A percentile compares a stretch with the other conserved stretches of the same genome.
These are phyloP conservation scores for Chlorella variabilis DNA, from an alignment of 163 green algal species.

Conservation along the genomic window DNA sequence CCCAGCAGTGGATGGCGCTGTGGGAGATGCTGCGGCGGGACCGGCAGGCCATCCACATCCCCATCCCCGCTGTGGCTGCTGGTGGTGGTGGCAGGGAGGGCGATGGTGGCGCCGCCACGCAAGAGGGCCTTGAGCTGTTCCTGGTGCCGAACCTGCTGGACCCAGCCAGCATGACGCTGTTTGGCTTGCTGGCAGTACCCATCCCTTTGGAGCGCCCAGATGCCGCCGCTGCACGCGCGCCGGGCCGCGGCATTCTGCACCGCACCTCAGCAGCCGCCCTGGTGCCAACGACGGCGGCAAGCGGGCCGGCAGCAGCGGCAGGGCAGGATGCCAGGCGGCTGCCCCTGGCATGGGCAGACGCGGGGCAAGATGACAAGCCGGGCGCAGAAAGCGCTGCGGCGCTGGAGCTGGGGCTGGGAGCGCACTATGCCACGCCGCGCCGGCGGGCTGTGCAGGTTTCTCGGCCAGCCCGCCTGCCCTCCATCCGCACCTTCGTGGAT, in stretches of 20 bases:
- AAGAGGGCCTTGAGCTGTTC: not conserved
- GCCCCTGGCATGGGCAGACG: not conserved
- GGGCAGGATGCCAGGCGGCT: not conserved
- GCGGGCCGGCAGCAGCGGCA: not conserved
- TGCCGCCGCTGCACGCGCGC: not conserved
- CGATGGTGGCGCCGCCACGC: not conserved
- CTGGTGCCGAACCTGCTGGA: slow-evolving; percentile 21
- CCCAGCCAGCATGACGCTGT: not conserved
- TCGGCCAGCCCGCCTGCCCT: not conserved
- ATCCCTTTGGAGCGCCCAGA: slow-evolving; percentile 1
- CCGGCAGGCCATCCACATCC: not conserved
- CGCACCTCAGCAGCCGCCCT: not conserved
- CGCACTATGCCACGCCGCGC: slow-evolving; percentile 7
- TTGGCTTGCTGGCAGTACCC: slow-evolving; percentile 15
- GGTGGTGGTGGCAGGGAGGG: not conserved
- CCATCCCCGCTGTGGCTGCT: not conserved
- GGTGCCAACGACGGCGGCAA: not conserved
- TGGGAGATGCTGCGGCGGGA: not conserved
- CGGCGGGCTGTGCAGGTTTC: not conserved
- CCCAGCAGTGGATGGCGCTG: not conserved
- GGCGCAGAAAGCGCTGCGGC: not conserved
- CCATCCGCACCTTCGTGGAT: slow-evolving; percentile 1
- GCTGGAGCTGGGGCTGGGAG: not conserved
- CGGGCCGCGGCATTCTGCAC: slow-evolving; percentile 1
- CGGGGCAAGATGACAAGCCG: not conserved